Evolutionary conservation across 2,329 filamentous ascomycete species (phyloP).

Genomic region (Domatiomyces globalis): DNA sequence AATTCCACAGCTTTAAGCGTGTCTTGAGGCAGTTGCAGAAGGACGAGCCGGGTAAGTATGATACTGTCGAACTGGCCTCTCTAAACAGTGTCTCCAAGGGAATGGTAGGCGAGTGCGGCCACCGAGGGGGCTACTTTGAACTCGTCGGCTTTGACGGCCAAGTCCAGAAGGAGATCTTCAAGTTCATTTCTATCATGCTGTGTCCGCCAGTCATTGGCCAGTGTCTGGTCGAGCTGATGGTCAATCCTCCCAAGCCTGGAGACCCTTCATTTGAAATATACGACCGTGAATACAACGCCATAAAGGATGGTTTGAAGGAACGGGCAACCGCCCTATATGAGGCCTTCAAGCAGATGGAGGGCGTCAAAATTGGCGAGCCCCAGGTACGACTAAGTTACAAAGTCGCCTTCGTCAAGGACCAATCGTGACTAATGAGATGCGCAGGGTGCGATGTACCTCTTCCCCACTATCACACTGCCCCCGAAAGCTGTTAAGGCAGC

Average conservation of each 20-base stretch:
- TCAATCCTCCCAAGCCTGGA: constrained; percentile 77
- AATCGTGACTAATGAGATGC: neutral
- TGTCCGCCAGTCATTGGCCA: constrained; percentile 92
- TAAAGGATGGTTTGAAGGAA: constrained; percentile 62
- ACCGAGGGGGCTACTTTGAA: constrained; percentile 96
- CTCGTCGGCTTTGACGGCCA: constrained; percentile 73
- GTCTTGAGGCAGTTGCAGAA: constrained; percentile 67
- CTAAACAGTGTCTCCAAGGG: constrained; percentile 93
- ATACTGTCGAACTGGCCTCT: constrained; percentile 75
- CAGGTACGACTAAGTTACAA: constrained; percentile 36
- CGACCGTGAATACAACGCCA: constrained; percentile 67
- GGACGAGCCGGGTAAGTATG: constrained; percentile 58
- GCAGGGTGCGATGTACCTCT: constrained; percentile 94
- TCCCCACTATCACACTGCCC: constrained; percentile 79
- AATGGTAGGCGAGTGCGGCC: constrained; percentile 97
- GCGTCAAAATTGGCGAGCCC: constrained; percentile 75
- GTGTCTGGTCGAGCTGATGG: constrained; percentile 94
- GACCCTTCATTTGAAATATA: constrained; percentile 77
- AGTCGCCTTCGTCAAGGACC: neutral
- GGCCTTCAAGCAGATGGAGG: constrained; percentile 89
- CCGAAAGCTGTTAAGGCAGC: constrained; percentile 64
- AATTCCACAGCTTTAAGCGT: constrained; percentile 93
- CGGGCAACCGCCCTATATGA: constrained; percentile 76
- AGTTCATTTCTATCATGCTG: constrained; percentile 93
- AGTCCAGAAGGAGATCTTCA: constrained; percentile 91